Evolutionary conservation across 2,329 filamentous ascomycete species (phyloP), one percentile per base, ranked within the genome.

Genomic region (Penicillium sp.): DNA sequence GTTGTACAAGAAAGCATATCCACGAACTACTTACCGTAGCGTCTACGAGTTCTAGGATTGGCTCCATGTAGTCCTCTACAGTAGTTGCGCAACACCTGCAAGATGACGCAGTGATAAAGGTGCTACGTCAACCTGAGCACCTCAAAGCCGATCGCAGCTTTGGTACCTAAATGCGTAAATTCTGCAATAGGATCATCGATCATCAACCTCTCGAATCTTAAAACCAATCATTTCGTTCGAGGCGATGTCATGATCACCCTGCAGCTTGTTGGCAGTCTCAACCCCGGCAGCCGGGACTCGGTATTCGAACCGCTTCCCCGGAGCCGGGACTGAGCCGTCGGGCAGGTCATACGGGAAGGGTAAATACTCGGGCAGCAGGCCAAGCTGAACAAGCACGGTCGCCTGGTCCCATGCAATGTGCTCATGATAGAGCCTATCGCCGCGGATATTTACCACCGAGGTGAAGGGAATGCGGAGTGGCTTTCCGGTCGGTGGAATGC

Each of bases 341-440:
- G 78, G 73, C 0, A 86, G 61, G 0, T 79, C 62, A 65, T 87
- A 84, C 0, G 86, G 86, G 58, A 86, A 90, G 0, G 83, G 82
- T 0, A 90, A 77, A 59, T 85, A 90, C 55, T 89, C 81, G 0
- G 85, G 85, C 52, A 90, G 68, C 19, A 89, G 67, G 0, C 84
- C 86, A 1, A 87, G 69, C 67, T 90, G 87, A 11, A 76, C 71
- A 10, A 90, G 72, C 2, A 84, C 81, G 0, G 83, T 86, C 0
- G 77, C 82, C 68, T 89, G 86, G 57, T 90, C 87, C 87, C 87
- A 90, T 9, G 80, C 74, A 42, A 90, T 89, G 65, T 90, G 87
- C 68, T 90, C 87, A 61, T 89, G 85, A 62, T 85, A 89, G 1
- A 90, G 73, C 1, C 86, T 76, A 65, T 89, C 86, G 2, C 87